Evolutionary conservation across 495 filamentous ascomycete genomes (phyloP), one percentile per base, ranked within the genome.

Genomic region (Clohesyomyces aquaticus): DNA sequence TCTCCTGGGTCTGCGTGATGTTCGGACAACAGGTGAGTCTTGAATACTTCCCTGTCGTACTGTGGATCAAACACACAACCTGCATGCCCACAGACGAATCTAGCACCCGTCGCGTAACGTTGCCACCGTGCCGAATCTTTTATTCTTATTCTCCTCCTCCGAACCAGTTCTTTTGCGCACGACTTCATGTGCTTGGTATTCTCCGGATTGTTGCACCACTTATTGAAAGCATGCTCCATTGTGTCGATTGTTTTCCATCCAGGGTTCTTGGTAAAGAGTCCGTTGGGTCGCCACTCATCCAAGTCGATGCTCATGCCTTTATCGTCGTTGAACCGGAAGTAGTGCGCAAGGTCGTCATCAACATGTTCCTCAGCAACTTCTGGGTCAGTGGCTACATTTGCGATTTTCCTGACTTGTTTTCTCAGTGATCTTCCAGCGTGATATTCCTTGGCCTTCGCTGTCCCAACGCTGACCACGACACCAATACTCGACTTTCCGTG

Each of bases 201-300:
- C 22, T 26, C 1, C 18, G 23, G 10, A 1, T 41, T 25, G 12
- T 38, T 19, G 19, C 19, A 19, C 55, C 55, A 58, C 47, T 18
- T 25, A 11, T 46, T 26, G 55, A 58, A 58, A 11, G 14, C 19
- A n/a, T 4, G 3, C 41, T 32, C 1, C 4, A 58, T 58, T 10
- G 18, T 29, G 6, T 4, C 26, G 22, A 58, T 16, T 4, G 55
- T 58, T 14, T 58, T 47, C 3, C 19, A 19, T 1, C 55, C 55
- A 16, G 55, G 55, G 2, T 28, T 3, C 23, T 11, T 46, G 22
- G 55, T 46, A 22, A 48, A 47, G 3, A 27, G 11, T 4, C 41
- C 19, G 16, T 32, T 58, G 11, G 55, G 55, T 58, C 47, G 46
- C 55, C 55, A 58, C 28, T 58, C 55, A 41, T 58, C 55, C 1